Evolutionary conservation across 495 filamentous ascomycete species (phyloP), one percentile per base, ranked within the genome.

Genomic region (Penicillium silybi): DNA sequence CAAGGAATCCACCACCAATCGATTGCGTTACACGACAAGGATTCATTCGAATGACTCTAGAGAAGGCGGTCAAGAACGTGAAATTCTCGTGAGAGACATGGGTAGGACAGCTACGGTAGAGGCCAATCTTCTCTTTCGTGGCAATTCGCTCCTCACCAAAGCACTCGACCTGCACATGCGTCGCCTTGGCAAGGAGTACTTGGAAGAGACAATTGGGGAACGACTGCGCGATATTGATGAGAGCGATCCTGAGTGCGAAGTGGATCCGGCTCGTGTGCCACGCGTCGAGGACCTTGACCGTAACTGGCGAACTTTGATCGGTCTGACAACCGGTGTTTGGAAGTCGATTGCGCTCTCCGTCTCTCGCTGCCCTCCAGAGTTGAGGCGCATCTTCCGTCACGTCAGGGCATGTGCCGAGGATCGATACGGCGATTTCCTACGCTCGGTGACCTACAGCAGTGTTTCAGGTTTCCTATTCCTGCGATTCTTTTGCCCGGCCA

Each of bases 381-480:
- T 99, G 26, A 76, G 93, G 46, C 81, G 86, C 32, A 88, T 99
- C 20, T 85, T 99, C 59, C 85, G 93, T 58, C 93, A 97, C 58
- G 89, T 99, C 39, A 82, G 90, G 47, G 89, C 89, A 16, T 95
- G 95, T 54, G 92, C 93, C 11, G 93, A 97, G 65, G 93, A 97
- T 67, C 85, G 92, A 22, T 99, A 97, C 71, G 93, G 93, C n/a
- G 91, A 95, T 62, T 93, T 93, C 60, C 74, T 96, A 34, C 83
- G 89, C 16, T 92, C 86, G n/a, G 91, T 97, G 29, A 84, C 85
- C 20, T 99, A 97, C 66, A 96, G 90, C 52, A 95, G 90, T 63
- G 92, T 99, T 26, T 96, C 91, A 51, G 93, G 93, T 2, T 99
- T 99, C 63, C 71, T 99, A 19, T 99, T 99, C 63, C 74, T 99